Percentiles rank a stretch among this genome's conserved stretches.
Evolutionary conservation across 2,329 filamentous ascomycete species (phyloP).

Genomic region (Sporothrix inflata): DNA sequence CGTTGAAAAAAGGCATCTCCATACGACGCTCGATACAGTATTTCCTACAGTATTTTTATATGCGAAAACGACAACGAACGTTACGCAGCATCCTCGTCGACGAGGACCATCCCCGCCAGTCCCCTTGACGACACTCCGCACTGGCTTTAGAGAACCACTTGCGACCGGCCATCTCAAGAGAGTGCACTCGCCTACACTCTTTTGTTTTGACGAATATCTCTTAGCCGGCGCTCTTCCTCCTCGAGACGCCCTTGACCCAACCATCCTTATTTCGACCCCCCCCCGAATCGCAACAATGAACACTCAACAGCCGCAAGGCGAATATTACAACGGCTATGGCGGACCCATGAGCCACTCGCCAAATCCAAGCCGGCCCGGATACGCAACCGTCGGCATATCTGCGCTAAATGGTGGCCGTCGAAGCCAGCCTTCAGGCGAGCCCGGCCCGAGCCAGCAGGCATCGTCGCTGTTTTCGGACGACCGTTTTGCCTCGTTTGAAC

Average conservation of each 20-base stretch:
- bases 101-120: neutral
- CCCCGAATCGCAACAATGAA: constrained; percentile 45
- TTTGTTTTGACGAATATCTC: neutral
- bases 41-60: neutral
- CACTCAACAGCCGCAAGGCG: constrained; percentile 58
- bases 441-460: constrained; percentile 64
- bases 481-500: constrained; percentile 64
- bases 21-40: neutral
- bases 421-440: constrained; percentile 77
- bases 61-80: neutral
- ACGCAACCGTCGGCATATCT: constrained; percentile 54
- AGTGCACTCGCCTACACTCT: neutral
- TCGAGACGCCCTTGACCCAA: neutral
- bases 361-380: constrained; percentile 67
- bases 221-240: neutral
- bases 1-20: neutral
- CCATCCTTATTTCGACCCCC: neutral
- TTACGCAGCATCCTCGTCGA: neutral
- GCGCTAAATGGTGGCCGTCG: constrained; percentile 61
- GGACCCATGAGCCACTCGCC: constrained; percentile 68
- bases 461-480: constrained; percentile 73
- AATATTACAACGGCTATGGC: constrained; percentile 73
- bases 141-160: neutral
- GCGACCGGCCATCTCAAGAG: neutral
- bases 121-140: neutral